These are phyloP conservation scores for Colletotrichum sp. DNA, from an alignment of 2,329 filamentous ascomycete genomes.

Conservation along the genomic window DNA sequence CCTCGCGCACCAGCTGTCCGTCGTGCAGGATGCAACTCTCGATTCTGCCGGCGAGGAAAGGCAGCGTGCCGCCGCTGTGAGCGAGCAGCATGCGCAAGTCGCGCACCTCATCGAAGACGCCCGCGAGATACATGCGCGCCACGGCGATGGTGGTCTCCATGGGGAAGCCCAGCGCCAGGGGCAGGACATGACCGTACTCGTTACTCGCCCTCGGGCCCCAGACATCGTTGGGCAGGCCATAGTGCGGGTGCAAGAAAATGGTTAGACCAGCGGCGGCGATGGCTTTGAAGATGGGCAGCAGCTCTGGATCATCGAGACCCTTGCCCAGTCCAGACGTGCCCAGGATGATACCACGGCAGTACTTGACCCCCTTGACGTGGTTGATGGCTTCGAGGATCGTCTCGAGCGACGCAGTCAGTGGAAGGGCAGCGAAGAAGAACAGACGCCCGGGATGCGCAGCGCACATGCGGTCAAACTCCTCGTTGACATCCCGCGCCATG, in stretches of 20 bases:
- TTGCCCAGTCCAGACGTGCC: conserved; percentile 82
- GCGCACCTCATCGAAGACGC: conserved; percentile 80
- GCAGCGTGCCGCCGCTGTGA: conserved; percentile 87
- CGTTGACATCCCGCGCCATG: conserved; percentile 74
- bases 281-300: conserved; percentile 76
- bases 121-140: conserved; percentile 83
- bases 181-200: conserved; percentile 87
- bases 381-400: conserved; percentile 70
- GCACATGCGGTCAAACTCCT: conserved; percentile 79
- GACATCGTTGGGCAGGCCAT: conserved; percentile 81
- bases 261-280: conserved; percentile 69
- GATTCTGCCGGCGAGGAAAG: conserved; percentile 86
- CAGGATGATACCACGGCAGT: conserved; percentile 85
- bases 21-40: conserved; percentile 89
- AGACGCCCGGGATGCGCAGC: conserved; percentile 67
- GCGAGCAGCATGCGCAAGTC: conserved; percentile 78
- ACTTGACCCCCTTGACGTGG: conserved; percentile 64
- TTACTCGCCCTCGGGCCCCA: conserved; percentile 72
- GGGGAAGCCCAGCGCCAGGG: conserved; percentile 85
- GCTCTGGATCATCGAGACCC: conserved; percentile 77
- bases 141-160: conserved; percentile 93
- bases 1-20: conserved; percentile 71
- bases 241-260: conserved; percentile 90
- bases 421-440: conserved; percentile 84
- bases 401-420: conserved; percentile 70